Percentiles rank a stretch among this genome's conserved stretches.
Evolutionary conservation across 2,329 filamentous ascomycete species (phyloP).

Genomic region (Ophiostoma pallidulum): DNA sequence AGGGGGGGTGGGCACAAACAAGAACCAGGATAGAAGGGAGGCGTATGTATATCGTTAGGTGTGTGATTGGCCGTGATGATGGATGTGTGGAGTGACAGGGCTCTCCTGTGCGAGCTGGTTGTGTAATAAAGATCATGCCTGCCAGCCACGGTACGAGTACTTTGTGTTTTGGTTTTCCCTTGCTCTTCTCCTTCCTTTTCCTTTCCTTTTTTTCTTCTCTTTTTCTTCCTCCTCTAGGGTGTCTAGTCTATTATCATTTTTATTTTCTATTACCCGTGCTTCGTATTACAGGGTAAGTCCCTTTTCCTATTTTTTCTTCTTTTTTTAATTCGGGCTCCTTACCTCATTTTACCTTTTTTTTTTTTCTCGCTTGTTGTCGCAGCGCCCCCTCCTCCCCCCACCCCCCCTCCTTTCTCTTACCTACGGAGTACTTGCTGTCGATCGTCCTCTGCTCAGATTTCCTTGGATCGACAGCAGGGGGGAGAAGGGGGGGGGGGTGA

Average conservation of each 20-base stretch:
- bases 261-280: background rate
- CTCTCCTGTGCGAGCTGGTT: conserved; percentile 2
- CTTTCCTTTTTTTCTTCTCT: background rate
- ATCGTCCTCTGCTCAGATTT: background rate
- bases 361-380: background rate
- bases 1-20: background rate
- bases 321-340: background rate
- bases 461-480: conserved; percentile 9
- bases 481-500: conserved; percentile 3
- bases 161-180: background rate
- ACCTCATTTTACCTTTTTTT: conserved; percentile 1
- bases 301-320: background rate
- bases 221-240: background rate
- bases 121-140: conserved; percentile 2
- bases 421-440: background rate
- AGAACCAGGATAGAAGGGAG: background rate
- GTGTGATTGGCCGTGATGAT: conserved; percentile 1
- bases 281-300: too few relatives aligned
- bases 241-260: background rate
- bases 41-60: background rate
- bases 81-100: conserved; percentile 1
- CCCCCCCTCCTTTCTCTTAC: background rate
- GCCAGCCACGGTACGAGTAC: background rate
- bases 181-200: background rate
- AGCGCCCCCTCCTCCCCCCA: background rate